Conservation (phyloP, 2,329 filamentous ascomycete genomes). For the Salinomyces thailandicus region DNA sequence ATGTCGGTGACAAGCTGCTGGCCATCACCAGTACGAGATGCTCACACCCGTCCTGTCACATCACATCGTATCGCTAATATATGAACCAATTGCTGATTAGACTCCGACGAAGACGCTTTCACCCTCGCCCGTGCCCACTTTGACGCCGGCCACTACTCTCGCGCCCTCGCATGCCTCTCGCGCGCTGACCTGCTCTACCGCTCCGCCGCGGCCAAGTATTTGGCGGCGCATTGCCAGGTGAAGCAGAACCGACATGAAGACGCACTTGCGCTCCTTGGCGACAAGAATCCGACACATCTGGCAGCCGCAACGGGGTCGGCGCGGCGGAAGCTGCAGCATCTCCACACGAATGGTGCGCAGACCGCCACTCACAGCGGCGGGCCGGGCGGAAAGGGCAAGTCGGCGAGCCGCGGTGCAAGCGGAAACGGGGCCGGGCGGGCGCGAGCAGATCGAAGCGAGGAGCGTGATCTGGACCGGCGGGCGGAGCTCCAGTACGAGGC, state of each 20-base stretch:
- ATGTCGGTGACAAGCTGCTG: conserved; percentile 92
- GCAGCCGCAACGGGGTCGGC: conserved; percentile 57
- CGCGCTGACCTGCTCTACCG: conserved; percentile 71
- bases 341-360: conserved; percentile 40
- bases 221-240: conserved; percentile 87
- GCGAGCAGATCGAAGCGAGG: conserved; percentile 48
- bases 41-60: not conserved
- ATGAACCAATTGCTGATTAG: conserved; percentile 41
- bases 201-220: conserved; percentile 80
- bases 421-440: conserved; percentile 25
- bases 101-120: conserved; percentile 87
- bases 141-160: conserved; percentile 85
- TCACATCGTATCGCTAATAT: no score
- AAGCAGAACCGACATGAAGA: conserved; percentile 87
- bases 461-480: conserved; percentile 57
- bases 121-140: conserved; percentile 99
- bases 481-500: conserved; percentile 80
- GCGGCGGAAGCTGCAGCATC: conserved; percentile 61
- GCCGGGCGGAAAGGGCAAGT: conserved; percentile 25
- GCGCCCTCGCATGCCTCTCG: conserved; percentile 75
- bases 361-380: conserved; percentile 33
- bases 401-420: conserved; percentile 27
- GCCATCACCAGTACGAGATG: conserved; percentile 71
- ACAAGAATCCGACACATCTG: conserved; percentile 86
- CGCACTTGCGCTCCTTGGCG: conserved; percentile 73